Conservation (phyloP, 805 yeast species). For the Starmerella geochares region DNA sequence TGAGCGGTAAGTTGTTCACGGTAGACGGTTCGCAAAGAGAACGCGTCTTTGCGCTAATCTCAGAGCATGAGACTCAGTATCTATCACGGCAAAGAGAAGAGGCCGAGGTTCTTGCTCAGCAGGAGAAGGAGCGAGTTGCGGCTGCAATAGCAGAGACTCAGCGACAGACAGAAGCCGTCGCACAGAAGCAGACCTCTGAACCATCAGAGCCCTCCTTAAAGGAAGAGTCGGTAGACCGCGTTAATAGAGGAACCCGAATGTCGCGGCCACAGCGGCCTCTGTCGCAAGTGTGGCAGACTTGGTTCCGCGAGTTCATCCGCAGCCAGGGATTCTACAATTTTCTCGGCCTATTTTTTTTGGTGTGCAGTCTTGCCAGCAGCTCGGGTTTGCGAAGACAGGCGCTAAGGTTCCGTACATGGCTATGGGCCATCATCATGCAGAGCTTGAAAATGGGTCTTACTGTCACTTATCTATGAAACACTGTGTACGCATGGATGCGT, state of each 20-base stretch:
- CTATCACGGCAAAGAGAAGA: not conserved
- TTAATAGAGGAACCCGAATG: not conserved
- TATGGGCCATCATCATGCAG: constrained; percentile 11
- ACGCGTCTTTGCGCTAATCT: constrained; percentile 1
- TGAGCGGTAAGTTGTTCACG: not conserved
- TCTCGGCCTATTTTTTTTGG: constrained; percentile 8
- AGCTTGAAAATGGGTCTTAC: constrained; percentile 18
- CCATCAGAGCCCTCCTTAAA: not conserved
- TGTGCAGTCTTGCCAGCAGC: constrained; percentile 10
- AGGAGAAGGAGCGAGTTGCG: constrained; percentile 8
- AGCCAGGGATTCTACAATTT: constrained; percentile 18
- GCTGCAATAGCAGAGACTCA: constrained; percentile 4
- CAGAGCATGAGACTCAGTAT: not conserved
- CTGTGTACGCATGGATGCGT: too few relatives aligned
- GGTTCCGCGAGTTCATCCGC: constrained; percentile 16
- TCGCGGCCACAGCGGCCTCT: not conserved
- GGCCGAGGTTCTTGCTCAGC: constrained; percentile 4
- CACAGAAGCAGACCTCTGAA: not conserved
- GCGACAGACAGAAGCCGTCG: not conserved
- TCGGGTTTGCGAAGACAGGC: constrained; percentile 7
- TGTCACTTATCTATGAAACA: constrained; percentile 21
- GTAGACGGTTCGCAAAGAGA: not conserved
- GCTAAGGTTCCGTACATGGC: constrained; percentile 14
- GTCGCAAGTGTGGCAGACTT: constrained; percentile 13
- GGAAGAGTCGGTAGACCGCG: not conserved